Base-by-base conservation (phyloP, 2,329 filamentous ascomycete species). In the Fusarium sp. region DNA sequence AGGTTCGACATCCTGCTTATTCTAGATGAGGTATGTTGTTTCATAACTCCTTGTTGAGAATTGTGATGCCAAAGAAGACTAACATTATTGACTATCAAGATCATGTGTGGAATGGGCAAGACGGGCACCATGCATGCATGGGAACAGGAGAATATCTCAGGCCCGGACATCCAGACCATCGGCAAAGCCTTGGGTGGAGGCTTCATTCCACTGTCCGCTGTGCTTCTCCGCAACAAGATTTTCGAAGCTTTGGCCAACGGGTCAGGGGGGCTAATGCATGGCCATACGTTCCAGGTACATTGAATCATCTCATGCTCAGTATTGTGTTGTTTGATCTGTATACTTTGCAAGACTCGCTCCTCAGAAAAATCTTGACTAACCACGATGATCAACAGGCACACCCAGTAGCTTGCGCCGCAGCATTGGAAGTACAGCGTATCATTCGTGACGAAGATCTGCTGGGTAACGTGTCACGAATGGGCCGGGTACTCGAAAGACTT, bases 21-120 rank as follows among this genome's bases (percentile, higher is more conserved):
- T 14, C 27, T 61, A 14, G 46, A 53, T 3, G 40, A 63, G 25
- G 45, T 34, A 51, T 32, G 59, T 38, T 44, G 8, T 30, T 11
- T 5, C 15, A 24, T 8, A 8, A 6, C 5, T 18, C 29, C 3
- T 38, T 15, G 6, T 4, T 22, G 16, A 9, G 30, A 8, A 16
- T 9, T 14, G 8, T 16, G 15, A 34, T 34, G 15, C 8, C 15
- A 34, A 16, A 18, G 4, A 5, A 9, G 8, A 32, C 54, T 57
- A 32, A 50, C 44, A 20, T 18, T 7, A 8, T 9, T 9, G 15
- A 9, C 5, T 10, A 20, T 38, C 5, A 10, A 62, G 69, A 72
- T 75, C 27, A 75, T 75, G 70, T 76, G 68, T 20, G 73, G 73
- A 4, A 73, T 74, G 70, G 72, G 72, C 4, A 65, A 68, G 10